Conservation (phyloP, 1,284 basidiomycete genomes). For the Schizophyllum amplum region DNA sequence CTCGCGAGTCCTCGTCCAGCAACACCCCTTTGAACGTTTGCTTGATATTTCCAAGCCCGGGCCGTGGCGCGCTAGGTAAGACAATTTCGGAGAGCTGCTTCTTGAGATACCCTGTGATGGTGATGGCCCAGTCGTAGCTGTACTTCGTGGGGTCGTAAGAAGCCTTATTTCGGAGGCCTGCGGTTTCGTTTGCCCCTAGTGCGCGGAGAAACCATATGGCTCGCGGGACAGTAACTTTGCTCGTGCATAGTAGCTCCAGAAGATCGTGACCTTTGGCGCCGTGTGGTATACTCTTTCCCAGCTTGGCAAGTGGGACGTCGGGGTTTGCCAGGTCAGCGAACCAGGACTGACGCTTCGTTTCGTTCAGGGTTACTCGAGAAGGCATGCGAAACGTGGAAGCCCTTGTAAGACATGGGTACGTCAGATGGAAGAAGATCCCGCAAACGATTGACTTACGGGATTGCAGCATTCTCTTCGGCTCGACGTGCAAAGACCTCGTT, state of each 20-base stretch:
- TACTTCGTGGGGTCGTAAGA: conserved; percentile 76
- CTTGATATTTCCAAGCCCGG: conserved; percentile 63
- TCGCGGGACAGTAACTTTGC: conserved; percentile 77
- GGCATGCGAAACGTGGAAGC: conserved; percentile 77
- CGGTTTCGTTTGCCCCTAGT: conserved; percentile 90
- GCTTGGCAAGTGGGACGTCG: conserved; percentile 77
- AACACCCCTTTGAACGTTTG: conserved; percentile 73
- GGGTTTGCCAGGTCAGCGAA: conserved; percentile 89
- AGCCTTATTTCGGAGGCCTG: conserved; percentile 62
- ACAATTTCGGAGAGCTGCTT: conserved; percentile 84
- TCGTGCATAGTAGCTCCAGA: conserved; percentile 78
- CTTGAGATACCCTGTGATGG: conserved; percentile 82
- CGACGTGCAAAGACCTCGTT: conserved; percentile 69
- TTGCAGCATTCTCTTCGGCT: conserved; percentile 40
- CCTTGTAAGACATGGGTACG: conserved; percentile 29
- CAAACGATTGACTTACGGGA: conserved; percentile 45
- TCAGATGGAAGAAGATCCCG: conserved; percentile 3
- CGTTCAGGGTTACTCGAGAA: conserved; percentile 84
- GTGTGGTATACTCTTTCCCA: conserved; percentile 89
- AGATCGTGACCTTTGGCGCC: conserved; percentile 89
- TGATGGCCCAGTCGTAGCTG: conserved; percentile 84
- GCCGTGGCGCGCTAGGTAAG: conserved; percentile 69
- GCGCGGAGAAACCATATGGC: conserved; percentile 96
- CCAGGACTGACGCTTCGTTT: conserved; percentile 83
- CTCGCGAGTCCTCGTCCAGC: conserved; percentile 58